Conservation (phyloP, 495 filamentous ascomycete genomes). For the Xylaria sp. region DNA sequence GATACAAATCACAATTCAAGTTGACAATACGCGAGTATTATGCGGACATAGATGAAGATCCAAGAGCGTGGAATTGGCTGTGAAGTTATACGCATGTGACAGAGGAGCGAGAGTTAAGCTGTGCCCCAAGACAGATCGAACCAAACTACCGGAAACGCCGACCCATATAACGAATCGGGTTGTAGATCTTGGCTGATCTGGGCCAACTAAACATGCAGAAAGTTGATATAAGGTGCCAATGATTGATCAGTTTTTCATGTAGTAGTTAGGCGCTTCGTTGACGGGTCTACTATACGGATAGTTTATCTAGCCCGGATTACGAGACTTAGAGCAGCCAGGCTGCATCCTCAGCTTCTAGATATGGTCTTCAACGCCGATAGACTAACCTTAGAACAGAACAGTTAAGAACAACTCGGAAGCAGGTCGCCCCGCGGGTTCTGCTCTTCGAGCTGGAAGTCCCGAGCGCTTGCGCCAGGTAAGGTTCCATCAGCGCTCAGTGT, state of each 20-base stretch:
- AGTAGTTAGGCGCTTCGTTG: slow-evolving; percentile 18
- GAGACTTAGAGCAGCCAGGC: neutral
- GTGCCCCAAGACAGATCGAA: neutral
- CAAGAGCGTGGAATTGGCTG: neutral
- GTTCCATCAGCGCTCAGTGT: neutral
- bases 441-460: neutral
- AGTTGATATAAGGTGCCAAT: neutral
- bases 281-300: neutral
- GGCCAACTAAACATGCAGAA: neutral
- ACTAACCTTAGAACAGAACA: slow-evolving; percentile 9
- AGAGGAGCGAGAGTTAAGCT: neutral
- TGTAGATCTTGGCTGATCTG: slow-evolving; percentile 1
- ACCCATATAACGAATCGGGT: slow-evolving; percentile 17
- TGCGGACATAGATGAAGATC: neutral
- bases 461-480: neutral
- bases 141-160: slow-evolving; percentile 10
- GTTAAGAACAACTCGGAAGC: neutral
- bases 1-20: neutral
- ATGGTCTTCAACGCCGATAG: neutral
- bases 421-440: slow-evolving; percentile 2
- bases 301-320: neutral
- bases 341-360: slow-evolving; percentile 1
- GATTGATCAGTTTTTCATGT: slow-evolving; percentile 3
- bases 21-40: neutral
- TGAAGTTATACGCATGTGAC: slow-evolving; percentile 13